Evolutionary conservation across 1,139 yeast genomes (phyloP), one percentile per base, ranked within the genome.

Genomic region (Meyerozyma smithsonii): DNA sequence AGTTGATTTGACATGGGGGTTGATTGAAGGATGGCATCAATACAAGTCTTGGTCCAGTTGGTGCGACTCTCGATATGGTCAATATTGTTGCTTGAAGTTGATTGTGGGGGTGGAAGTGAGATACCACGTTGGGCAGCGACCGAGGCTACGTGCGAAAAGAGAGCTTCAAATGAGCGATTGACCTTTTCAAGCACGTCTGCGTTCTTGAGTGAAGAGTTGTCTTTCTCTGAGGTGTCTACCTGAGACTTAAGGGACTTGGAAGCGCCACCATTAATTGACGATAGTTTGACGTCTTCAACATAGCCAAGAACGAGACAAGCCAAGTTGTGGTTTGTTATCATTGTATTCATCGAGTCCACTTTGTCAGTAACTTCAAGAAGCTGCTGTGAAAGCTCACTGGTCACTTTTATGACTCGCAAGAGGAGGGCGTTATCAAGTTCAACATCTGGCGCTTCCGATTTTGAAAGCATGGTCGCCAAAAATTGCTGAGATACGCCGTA

Each of bases 31-130:
- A 77, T 51, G 2, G 73, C 56, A 44, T 70, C 75, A 14, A 79
- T 67, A 50, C 84, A 79, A 20, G 59, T 54, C 43, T 70, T 72
- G n/a, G 79, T 70, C 85, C 85, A 79, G 33, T 59, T 50, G 3
- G 68, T 58, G 39, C 69, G 62, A 3, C 68, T 56, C 11, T 61
- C 64, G 10, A 61, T 45, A 3, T 61, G 51, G 17, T 62, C 63
- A 34, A 59, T 53, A 16, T 48, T 48, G 11, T 52, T 47, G 8
- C 56, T 46, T 8, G 59, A 49, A 10, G 36, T 25, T 14, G 34
- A 30, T 8, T 69, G 62, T 17, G 77, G 79, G 0, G 62, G 55
- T 0, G 85, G 84, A 28, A 81, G 57, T 2, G 60, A 45, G 2
- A 79, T 61, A 46, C 64, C 66, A 41, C 69, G 63, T 46, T 76